Evolutionary conservation across 441 rosid species (phyloP).

Genomic region (Isatis lusitanica): DNA sequence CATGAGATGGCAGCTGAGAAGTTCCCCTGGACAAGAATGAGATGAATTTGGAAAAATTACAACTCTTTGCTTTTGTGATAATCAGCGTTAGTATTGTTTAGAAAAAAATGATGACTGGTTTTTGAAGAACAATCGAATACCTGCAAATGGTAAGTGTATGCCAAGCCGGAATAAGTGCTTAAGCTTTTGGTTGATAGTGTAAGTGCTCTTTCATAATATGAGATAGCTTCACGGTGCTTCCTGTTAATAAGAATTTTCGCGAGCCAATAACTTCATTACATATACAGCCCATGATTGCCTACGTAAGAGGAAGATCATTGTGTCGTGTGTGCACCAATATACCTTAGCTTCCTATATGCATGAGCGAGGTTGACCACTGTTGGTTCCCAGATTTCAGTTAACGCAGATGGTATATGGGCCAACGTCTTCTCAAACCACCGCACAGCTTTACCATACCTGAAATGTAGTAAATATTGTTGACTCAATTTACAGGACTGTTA

Average conservation of each 20-base stretch:
- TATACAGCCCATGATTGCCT: not conserved
- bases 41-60: not conserved
- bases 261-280: conserved; percentile 1
- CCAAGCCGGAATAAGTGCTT: conserved; percentile 94
- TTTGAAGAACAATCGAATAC: conserved; percentile 38
- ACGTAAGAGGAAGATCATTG: conserved; percentile 9
- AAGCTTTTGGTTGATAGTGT: conserved; percentile 73
- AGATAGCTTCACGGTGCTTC: conserved; percentile 70
- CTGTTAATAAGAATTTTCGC: conserved; percentile 40
- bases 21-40: conserved; percentile 59
- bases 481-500: conserved; percentile 5
- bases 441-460: conserved; percentile 85
- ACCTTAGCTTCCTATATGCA: conserved; percentile 85
- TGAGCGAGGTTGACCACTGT: conserved; percentile 90
- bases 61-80: not conserved
- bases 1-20: conserved; percentile 72
- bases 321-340: conserved; percentile 22
- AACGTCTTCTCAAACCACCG: conserved; percentile 88
- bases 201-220: conserved; percentile 85
- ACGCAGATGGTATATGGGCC: conserved; percentile 63
- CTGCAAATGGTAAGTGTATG: conserved; percentile 88
- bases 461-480: conserved; percentile 15
- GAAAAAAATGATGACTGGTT: conserved; percentile 3
- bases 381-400: conserved; percentile 87
- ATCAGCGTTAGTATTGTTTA: not conserved